Conservation (phyloP, 176 grass and related monocot species). For the Saccharum officinarum region DNA sequence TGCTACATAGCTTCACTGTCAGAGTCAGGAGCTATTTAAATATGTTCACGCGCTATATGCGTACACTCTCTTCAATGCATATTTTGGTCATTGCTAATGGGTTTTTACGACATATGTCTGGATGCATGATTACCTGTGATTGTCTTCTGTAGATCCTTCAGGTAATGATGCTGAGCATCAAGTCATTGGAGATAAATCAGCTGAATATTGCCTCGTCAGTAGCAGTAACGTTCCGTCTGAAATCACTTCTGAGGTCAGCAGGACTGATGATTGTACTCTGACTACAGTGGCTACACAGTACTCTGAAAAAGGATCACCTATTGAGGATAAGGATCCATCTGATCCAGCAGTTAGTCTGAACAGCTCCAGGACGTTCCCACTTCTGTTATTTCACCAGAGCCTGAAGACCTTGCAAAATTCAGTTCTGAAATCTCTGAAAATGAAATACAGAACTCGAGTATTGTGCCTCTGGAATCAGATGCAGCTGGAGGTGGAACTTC, state of each 20-base stretch:
- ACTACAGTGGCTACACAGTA: background rate
- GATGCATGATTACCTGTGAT: constrained; percentile 15
- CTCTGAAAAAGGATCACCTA: constrained; percentile 8
- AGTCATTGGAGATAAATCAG: background rate
- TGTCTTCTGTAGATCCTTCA: constrained; percentile 33
- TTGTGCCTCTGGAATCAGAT: background rate
- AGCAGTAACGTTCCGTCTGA: background rate
- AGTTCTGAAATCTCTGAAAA: constrained; percentile 18
- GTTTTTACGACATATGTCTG: background rate
- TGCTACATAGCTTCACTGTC: constrained; percentile 29
- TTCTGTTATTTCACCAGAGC: background rate
- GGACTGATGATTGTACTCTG: background rate
- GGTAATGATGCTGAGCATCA: background rate
- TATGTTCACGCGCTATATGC: background rate
- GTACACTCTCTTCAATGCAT: constrained; percentile 33
- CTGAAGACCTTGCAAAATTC: constrained; percentile 17
- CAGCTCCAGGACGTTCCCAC: background rate
- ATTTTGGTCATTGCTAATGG: background rate
- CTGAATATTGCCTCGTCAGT: background rate
- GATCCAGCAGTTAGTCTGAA: constrained; percentile 17
- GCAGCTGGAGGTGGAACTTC: constrained; percentile 1
- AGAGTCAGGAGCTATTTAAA: constrained; percentile 30
- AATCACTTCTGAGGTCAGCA: background rate
- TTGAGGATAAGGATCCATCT: constrained; percentile 5
- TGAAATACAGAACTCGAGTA: constrained; percentile 8